phyloP scores from a whole-genome alignment of 257 asterid species.

The Ehretia macrophylla region DNA sequence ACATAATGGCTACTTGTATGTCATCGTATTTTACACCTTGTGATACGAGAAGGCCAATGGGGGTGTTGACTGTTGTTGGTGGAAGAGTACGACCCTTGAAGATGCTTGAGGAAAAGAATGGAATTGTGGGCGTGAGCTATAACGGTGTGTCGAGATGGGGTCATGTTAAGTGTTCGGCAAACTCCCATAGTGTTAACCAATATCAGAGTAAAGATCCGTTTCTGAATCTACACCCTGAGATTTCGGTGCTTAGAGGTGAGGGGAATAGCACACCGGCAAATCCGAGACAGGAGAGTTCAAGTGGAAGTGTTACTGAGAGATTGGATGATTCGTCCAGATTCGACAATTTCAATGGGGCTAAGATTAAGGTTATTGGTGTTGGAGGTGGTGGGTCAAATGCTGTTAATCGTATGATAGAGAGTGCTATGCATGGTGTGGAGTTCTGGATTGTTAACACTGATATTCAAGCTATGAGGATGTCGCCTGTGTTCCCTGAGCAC shows the following conservation, averaged over 20 bases:
- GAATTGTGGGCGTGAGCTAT: conserved; percentile 25
- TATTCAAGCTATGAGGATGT: conserved; percentile 85
- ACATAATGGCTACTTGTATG: conserved; percentile 54
- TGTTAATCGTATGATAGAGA: conserved; percentile 93
- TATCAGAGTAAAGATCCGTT: conserved; percentile 61
- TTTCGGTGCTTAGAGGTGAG: conserved; percentile 81
- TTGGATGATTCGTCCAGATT: conserved; percentile 38
- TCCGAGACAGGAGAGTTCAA: conserved; percentile 44
- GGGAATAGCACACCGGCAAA: conserved; percentile 32
- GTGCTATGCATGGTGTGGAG: conserved; percentile 89
- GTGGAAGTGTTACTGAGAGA: conserved; percentile 51
- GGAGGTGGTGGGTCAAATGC: conserved; percentile 99
- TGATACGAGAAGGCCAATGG: conserved; percentile 42
- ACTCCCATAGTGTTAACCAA: conserved; percentile 51
- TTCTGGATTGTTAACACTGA: conserved; percentile 97
- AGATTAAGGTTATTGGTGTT: conserved; percentile 90
- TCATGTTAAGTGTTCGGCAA: conserved; percentile 57
- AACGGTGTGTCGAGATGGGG: conserved; percentile 29
- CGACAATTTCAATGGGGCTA: conserved; percentile 68
- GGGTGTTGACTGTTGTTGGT: conserved; percentile 44
- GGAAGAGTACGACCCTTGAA: conserved; percentile 49
- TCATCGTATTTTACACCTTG: conserved; percentile 55
- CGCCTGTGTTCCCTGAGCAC: conserved; percentile 60
- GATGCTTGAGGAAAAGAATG: conserved; percentile 46
- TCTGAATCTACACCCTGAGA: conserved; percentile 80